These are phyloP conservation scores for Curvularia sp. DNA, from an alignment of 2,329 filamentous ascomycete species.

Conservation along the genomic window DNA sequence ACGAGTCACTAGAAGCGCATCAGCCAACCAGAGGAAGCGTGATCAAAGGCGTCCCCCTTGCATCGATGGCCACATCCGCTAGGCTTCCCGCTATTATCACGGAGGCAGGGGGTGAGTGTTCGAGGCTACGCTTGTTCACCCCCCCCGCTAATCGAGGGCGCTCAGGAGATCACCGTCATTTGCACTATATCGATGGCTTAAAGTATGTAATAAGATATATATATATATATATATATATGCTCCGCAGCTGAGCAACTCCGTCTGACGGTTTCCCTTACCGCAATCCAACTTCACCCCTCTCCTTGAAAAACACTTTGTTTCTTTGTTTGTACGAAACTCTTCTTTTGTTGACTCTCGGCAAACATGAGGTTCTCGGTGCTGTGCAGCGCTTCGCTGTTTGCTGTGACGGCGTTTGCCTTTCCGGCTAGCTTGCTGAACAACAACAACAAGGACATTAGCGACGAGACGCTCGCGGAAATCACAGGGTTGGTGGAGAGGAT, in stretches of 20 bases:
- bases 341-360: background rate
- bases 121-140: background rate
- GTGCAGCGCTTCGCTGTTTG: slow-evolving; percentile 18
- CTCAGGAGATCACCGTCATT: background rate
- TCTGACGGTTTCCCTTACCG: background rate
- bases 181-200: background rate
- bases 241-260: background rate
- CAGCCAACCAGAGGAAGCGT: background rate
- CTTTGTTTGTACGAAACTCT: background rate
- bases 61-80: background rate
- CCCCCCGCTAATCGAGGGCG: no score
- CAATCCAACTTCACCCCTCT: background rate
- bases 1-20: background rate
- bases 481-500: slow-evolving; percentile 21
- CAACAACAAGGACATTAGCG: slow-evolving; percentile 21
- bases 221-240: no score
- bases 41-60: background rate
- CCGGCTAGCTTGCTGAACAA: slow-evolving; percentile 19
- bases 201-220: background rate
- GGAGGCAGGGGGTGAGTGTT: background rate
- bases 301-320: background rate
- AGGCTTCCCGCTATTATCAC: background rate
- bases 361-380: slow-evolving; percentile 21
- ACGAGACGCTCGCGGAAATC: slow-evolving; percentile 19
- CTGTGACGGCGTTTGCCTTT: slow-evolving; percentile 21